Evolutionary conservation across 2,329 filamentous ascomycete genomes (phyloP).

Genomic region (Phaeophleospora eucalypticola): DNA sequence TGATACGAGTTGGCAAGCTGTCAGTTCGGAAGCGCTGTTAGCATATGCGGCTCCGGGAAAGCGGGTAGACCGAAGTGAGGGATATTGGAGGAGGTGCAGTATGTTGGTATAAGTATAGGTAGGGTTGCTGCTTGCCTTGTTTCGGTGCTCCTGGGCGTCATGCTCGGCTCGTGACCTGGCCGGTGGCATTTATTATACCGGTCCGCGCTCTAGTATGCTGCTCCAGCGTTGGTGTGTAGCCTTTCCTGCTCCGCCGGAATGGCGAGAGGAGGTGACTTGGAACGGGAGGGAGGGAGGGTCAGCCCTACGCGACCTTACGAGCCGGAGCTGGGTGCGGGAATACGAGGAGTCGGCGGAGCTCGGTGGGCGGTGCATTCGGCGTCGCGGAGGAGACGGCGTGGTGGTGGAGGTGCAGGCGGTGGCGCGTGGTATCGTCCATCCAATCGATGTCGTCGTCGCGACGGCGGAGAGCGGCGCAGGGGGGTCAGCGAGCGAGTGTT

Average conservation of each 20-base stretch:
- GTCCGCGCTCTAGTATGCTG: neutral
- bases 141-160: constrained; percentile 33
- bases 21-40: constrained; percentile 9
- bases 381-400: no score
- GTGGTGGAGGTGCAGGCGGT: neutral
- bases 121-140: constrained; percentile 26
- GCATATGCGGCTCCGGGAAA: constrained; percentile 5
- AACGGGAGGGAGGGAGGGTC: neutral
- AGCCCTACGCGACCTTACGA: no score
- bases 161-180: constrained; percentile 33
- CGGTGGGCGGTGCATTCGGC: neutral
- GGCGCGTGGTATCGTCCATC: neutral
- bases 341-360: neutral
- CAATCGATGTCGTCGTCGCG: no score
- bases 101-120: neutral
- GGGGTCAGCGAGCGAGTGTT: no score
- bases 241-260: no score
- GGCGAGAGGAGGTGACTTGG: neutral
- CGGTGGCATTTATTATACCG: constrained; percentile 29
- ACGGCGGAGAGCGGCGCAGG: no score
- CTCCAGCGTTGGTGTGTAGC: no score
- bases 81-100: constrained; percentile 1
- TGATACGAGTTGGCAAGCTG: constrained; percentile 97
- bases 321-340: no score
- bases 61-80: constrained; percentile 3